A percentile compares a stretch with the other conserved stretches of the same genome.
Evolutionary conservation across 176 grass and related monocot genomes (phyloP).

Genomic region (Leersia perrieri): DNA sequence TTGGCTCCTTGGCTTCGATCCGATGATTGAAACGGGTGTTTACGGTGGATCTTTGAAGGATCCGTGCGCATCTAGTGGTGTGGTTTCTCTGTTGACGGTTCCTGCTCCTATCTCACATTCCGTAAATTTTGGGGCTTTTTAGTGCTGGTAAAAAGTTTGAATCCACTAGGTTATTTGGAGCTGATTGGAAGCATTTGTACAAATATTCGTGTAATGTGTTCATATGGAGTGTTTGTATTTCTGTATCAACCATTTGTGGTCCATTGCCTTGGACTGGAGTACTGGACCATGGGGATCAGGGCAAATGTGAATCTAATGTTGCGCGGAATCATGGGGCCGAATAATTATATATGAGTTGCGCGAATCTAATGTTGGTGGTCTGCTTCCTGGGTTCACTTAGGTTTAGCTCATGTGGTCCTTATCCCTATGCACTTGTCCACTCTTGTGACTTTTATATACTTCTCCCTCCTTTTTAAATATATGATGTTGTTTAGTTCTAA

Average conservation of each 20-base stretch:
- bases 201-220: not conserved
- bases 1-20: too few relatives aligned
- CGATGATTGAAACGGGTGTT: not conserved
- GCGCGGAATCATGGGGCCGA: not conserved
- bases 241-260: not conserved
- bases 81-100: not conserved
- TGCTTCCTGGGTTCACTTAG: not conserved
- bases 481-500: too few relatives aligned
- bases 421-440: not conserved
- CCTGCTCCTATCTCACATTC: not conserved
- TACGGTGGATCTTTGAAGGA: not conserved
- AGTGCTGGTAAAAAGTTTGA: not conserved
- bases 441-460: not conserved
- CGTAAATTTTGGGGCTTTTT: not conserved
- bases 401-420: not conserved
- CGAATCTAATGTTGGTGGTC: not conserved
- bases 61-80: not conserved
- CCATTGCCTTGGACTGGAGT: not conserved
- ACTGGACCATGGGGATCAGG: not conserved
- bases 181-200: too few relatives aligned
- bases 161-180: not conserved
- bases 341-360: not conserved
- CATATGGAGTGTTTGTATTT: not conserved
- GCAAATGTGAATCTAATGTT: slow-evolving; percentile 1
- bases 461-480: too few relatives aligned